A percentile compares a stretch with the other conserved stretches of the same genome.
phyloP scores from a whole-genome alignment of 805 yeast species.

The Candida vartiovaarae region DNA sequence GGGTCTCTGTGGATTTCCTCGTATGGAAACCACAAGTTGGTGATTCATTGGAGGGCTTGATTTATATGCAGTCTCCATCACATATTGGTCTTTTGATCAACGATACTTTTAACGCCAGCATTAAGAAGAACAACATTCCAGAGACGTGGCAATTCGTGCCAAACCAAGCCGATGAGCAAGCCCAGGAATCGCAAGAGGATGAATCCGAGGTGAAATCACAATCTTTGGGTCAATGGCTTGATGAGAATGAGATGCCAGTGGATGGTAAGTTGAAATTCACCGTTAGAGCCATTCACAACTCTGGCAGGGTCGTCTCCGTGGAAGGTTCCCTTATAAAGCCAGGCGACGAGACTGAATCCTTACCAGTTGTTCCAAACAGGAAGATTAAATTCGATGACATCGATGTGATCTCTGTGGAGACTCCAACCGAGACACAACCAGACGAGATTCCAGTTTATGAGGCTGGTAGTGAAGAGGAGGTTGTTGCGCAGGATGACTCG shows the following conservation, averaged over 20 bases:
- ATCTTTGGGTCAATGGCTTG: constrained; percentile 78
- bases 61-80: constrained; percentile 89
- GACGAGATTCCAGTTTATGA: constrained; percentile 15
- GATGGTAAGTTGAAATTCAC: constrained; percentile 80
- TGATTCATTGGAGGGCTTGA: constrained; percentile 78
- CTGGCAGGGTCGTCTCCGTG: constrained; percentile 77
- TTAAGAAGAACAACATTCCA: constrained; percentile 83
- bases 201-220: constrained; percentile 14
- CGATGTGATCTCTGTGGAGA: constrained; percentile 23
- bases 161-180: constrained; percentile 57
- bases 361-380: constrained; percentile 42
- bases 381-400: constrained; percentile 47
- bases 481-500: constrained; percentile 22
- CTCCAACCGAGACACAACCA: constrained; percentile 5
- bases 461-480: constrained; percentile 17
- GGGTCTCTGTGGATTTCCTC: constrained; percentile 78
- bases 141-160: constrained; percentile 78
- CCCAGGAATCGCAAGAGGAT: constrained; percentile 19
- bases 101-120: constrained; percentile 92
- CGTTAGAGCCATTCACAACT: constrained; percentile 61
- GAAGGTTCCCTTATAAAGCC: constrained; percentile 66
- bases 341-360: constrained; percentile 41
- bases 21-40: constrained; percentile 92
- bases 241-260: constrained; percentile 61
- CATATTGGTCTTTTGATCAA: constrained; percentile 88